Base-by-base conservation (phyloP, 164 flowering plant species). In the Vitis labrusca region DNA sequence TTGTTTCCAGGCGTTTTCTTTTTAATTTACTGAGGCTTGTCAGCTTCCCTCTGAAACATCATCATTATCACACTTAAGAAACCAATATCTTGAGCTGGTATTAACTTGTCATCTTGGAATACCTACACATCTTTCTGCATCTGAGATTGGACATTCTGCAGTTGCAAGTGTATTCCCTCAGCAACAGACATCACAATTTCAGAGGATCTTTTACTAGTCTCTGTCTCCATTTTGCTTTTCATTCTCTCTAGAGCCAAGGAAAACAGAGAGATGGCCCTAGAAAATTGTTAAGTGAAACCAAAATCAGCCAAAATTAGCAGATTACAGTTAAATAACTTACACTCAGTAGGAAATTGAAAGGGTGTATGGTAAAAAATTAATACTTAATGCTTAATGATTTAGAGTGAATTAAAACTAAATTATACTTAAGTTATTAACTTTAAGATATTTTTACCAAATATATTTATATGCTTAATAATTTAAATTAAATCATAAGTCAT, bases 41-140 rank as follows among this genome's bases (percentile, higher is more conserved):
- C 52, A 90, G 76, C 80, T 88, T 92, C 63, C 71, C 85, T 68
- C 97, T 94, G 90, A 76, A 80, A 77, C 23, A 74, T 67, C 13
- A 76, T 48, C 55, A 75, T 30, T 54, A 64, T 59, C 61, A 75
- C 8, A 69, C 55, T 60, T 23, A 65, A 67, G 66, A 64, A 69
- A 51, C 29, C 17, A n/a, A 65, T 50, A 57, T 56, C 27, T 54
- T 48, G 9, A 55, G 54, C 15, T n/a, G 29, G 65, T n/a, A 37
- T 37, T 65, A 73, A 53, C n/a, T 44, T 55, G 50, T 16, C 8
- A 52, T 14, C 63, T 63, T 54, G 7, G 50, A 74, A 69, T 50
- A 83, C 97, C 54, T 76, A 95, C 99, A 88, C 50, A 32, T 92
- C 97, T 64, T 74, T 76, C 68, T 85, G 86, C 68, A 89, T 85